Conservation (phyloP, 2,329 filamentous ascomycete species). For the Colletotrichum spinosum region DNA sequence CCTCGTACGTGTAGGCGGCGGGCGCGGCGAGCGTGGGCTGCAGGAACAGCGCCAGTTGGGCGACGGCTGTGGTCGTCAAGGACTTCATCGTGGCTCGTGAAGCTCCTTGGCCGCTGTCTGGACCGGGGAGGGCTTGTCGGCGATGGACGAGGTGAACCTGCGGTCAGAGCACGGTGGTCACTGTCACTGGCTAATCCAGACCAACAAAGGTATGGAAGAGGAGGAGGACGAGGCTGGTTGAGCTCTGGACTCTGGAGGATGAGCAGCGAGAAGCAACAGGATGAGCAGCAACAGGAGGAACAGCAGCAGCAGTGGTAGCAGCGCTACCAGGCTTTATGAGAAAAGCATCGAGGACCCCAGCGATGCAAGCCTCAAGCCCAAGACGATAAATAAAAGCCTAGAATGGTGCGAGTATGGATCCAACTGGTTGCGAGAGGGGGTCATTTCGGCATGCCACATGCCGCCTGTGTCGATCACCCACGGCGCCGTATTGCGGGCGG, state of each 20-base stretch:
- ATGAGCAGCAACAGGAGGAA: too few relatives aligned
- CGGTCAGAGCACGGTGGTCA: background rate
- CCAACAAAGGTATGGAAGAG: background rate
- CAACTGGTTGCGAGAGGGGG: background rate
- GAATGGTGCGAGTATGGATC: background rate
- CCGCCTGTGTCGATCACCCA: too few relatives aligned
- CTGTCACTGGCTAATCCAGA: background rate
- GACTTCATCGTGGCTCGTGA: constrained; percentile 25
- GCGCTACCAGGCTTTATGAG: constrained; percentile 13
- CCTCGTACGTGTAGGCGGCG: background rate
- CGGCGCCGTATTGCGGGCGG: too few relatives aligned
- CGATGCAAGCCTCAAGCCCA: too few relatives aligned
- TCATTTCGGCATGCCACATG: too few relatives aligned
- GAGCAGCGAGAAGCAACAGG: too few relatives aligned
- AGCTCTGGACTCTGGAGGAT: too few relatives aligned
- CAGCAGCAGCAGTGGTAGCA: too few relatives aligned
- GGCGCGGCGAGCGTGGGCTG: constrained; percentile 27
- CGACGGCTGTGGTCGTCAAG: constrained; percentile 30
- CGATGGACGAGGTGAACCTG: background rate
- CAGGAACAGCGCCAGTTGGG: constrained; percentile 28
- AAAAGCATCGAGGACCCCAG: background rate
- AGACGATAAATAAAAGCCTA: too few relatives aligned
- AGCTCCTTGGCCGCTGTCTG: background rate
- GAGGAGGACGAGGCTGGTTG: too few relatives aligned
- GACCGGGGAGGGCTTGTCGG: background rate